Base-by-base conservation (phyloP, 75 land plant genomes). In the Pinus taeda region DNA sequence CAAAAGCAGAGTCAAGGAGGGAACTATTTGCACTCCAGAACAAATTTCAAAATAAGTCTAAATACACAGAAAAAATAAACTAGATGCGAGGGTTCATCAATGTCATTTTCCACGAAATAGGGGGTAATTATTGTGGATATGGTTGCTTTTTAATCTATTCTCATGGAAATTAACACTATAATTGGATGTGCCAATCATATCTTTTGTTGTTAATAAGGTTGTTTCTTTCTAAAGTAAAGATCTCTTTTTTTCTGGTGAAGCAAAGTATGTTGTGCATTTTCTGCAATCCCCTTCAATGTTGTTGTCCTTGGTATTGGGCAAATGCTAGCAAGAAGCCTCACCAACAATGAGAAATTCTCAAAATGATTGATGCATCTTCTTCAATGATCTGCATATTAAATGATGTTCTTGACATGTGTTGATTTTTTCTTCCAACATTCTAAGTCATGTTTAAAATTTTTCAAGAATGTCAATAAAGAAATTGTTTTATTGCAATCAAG, bases 381-480 rank as follows among this genome's bases (percentile, higher is more conserved):
- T 73, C 85, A 15, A 82, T 85, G 84, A 79, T 76, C 1, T 67
- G 74, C 29, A 76, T 85, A 17, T 82, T 82, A 24, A 75, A 85
- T 59, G 85, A 85, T 73, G 87, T 85, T 26, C 74, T 79, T 49
- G 87, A 85, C 74, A 85, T 85, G 87, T 84, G 87, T 85, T 33
- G 71, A 79, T 57, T 26, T 39, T 49, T 49, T 49, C 1, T 30
- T 30, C 33, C 33, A 30, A 1, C 33, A 30, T 1, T 30, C 33
- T 30, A 30, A 30, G 1, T 30, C 33, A 11, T 8, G 12, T 49
- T 49, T 49, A 49, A 49, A 49, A 49, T 8, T 11, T 8, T 49
- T 49, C 1, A 0, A 49, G 49, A 45, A 30, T 30, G 33, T 30
- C 33, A 30, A 30, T 30, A 30, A 30, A 30, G 1, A 30, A 30